phyloP scores from a whole-genome alignment of 1,139 yeast genomes.

The Lodderomyces elongisporus region DNA sequence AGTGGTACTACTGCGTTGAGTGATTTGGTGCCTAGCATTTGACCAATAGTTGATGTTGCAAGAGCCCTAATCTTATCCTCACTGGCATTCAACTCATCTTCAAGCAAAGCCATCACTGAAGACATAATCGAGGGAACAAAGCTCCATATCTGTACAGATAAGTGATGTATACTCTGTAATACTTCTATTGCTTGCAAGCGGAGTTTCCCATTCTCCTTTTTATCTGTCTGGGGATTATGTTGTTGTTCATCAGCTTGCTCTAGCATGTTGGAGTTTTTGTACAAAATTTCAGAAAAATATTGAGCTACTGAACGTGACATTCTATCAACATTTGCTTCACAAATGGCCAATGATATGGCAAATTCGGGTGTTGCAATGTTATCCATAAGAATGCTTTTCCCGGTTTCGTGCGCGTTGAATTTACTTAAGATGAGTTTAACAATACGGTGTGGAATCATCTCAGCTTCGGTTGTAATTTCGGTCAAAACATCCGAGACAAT shows the following conservation, averaged over 20 bases:
- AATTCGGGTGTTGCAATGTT: constrained; percentile 52
- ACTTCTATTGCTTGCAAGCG: constrained; percentile 32
- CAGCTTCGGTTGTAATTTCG: constrained; percentile 75
- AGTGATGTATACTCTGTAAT: constrained; percentile 54
- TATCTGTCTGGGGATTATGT: constrained; percentile 5
- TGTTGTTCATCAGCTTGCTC: constrained; percentile 24
- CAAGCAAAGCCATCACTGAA: constrained; percentile 74
- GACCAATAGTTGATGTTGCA: constrained; percentile 73
- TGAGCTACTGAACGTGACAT: constrained; percentile 77
- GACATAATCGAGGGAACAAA: constrained; percentile 69
- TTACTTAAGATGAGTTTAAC: constrained; percentile 58
- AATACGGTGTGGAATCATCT: constrained; percentile 58
- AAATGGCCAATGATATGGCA: constrained; percentile 60
- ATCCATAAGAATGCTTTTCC: constrained; percentile 12
- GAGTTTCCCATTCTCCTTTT: constrained; percentile 1
- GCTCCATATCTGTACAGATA: constrained; percentile 70
- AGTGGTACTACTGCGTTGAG: constrained; percentile 16
- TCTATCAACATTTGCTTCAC: constrained; percentile 67
- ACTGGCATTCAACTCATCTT: constrained; percentile 75
- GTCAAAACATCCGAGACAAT: constrained; percentile 64
- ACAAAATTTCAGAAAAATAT: constrained; percentile 71
- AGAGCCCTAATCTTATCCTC: constrained; percentile 56
- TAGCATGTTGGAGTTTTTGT: constrained; percentile 37
- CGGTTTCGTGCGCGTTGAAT: constrained; percentile 24
- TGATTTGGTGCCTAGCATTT: constrained; percentile 44